These are phyloP conservation scores for Clavaria fumosa DNA, from an alignment of 768 basidiomycete genomes.

Conservation along the genomic window DNA sequence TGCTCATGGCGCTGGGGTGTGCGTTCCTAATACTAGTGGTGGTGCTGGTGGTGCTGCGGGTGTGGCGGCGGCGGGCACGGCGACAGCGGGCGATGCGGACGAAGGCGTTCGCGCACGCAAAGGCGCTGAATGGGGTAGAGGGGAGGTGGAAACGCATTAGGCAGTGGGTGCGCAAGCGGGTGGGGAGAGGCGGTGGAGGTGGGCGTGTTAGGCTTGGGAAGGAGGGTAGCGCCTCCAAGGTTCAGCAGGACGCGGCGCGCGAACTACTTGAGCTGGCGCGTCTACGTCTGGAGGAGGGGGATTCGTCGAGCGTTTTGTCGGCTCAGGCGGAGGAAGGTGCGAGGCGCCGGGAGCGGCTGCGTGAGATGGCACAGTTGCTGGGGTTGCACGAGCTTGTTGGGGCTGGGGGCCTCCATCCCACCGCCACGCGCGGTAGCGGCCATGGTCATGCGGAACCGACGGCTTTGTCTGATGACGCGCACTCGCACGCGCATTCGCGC, in stretches of 20 bases:
- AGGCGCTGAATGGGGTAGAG: conserved; percentile 30
- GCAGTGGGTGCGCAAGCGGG: conserved; percentile 15
- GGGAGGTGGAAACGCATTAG: conserved; percentile 46
- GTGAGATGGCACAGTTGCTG: conserved; percentile 30
- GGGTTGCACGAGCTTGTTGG: no score
- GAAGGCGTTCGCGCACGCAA: conserved; percentile 43
- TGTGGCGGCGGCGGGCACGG: conserved; percentile 55
- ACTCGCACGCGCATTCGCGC: no score
- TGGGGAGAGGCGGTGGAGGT: conserved; percentile 13
- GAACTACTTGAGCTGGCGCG: no score
- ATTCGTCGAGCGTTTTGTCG: no score
- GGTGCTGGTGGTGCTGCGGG: conserved; percentile 47
- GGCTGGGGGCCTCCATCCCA: no score
- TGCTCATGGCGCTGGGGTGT: conserved; percentile 70
- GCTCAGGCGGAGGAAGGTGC: no score
- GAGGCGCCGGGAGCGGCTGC: conserved; percentile 29
- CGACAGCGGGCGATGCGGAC: conserved; percentile 56
- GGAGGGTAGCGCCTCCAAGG: conserved; percentile 31
- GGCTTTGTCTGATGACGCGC: no score
- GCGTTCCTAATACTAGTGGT: conserved; percentile 64
- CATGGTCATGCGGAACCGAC: no score
- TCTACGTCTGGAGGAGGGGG: no score
- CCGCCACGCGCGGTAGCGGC: no score
- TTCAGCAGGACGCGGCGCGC: no score
- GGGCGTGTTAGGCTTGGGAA: conserved; percentile 38